phyloP scores from a whole-genome alignment of 495 filamentous ascomycete genomes.

The Eremomyces bilateralis region DNA sequence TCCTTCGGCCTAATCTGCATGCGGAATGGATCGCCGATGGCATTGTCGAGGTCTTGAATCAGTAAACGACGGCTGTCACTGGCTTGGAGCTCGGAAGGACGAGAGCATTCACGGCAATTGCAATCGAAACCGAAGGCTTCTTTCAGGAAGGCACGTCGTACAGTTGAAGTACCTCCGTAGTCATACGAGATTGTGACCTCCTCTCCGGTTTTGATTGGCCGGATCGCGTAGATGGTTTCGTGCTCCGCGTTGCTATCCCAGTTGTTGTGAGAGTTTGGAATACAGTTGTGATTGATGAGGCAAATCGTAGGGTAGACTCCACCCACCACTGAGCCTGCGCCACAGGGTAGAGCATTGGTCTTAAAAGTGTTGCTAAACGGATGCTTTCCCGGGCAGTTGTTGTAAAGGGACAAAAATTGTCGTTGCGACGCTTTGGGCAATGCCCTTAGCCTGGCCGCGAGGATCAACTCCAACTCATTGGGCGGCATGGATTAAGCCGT shows the following conservation, averaged over 20 bases:
- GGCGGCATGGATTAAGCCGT: slow-evolving; percentile 12
- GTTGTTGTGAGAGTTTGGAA: slow-evolving; percentile 12
- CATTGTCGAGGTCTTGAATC: slow-evolving; percentile 6
- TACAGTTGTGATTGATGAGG: slow-evolving; percentile 13
- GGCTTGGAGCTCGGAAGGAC: slow-evolving; percentile 4
- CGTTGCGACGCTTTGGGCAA: slow-evolving; percentile 20
- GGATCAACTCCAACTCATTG: slow-evolving; percentile 10
- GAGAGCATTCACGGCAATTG: slow-evolving; percentile 5
- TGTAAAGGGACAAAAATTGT: slow-evolving; percentile 22
- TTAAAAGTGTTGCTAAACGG: slow-evolving; percentile 8
- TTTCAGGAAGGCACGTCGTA: slow-evolving; percentile 5
- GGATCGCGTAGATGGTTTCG: slow-evolving; percentile 11
- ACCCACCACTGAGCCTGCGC: slow-evolving; percentile 2
- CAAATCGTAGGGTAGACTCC: slow-evolving; percentile 9
- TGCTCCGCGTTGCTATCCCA: slow-evolving; percentile 8
- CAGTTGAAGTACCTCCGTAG: slow-evolving; percentile 2
- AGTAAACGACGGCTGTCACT: slow-evolving; percentile 5
- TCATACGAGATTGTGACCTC: slow-evolving; percentile 15
- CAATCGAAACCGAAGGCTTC: slow-evolving; percentile 10
- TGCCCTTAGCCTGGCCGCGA: slow-evolving; percentile 16
- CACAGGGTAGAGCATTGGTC: slow-evolving; percentile 9
- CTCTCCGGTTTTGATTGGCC: slow-evolving; percentile 7
- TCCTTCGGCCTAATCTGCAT: slow-evolving; percentile 2
- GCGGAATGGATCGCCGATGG: slow-evolving; percentile 5
- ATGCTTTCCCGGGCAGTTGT: slow-evolving; percentile 19